phyloP scores from a whole-genome alignment of 495 filamentous ascomycete species.

The Penicillium diatomitis region DNA sequence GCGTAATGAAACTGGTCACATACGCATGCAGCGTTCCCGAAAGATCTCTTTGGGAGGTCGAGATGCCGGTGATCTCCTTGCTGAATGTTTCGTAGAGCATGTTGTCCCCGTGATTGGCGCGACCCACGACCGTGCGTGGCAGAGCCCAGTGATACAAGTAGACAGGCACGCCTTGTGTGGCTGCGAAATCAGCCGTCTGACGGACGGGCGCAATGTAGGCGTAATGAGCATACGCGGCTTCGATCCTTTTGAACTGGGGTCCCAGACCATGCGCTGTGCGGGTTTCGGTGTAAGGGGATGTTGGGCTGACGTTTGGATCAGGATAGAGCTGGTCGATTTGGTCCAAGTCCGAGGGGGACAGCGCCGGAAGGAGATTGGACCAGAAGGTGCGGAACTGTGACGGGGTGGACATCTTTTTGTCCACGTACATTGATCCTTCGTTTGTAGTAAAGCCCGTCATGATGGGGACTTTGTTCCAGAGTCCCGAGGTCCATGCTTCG shows the following conservation, averaged over 20 bases:
- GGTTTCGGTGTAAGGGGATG: slow-evolving; percentile 31
- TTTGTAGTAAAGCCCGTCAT: slow-evolving; percentile 59
- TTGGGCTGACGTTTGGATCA: slow-evolving; percentile 32
- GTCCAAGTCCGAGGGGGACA: slow-evolving; percentile 37
- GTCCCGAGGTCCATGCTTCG: slow-evolving; percentile 41
- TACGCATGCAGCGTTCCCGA: slow-evolving; percentile 46
- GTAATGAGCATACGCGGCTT: slow-evolving; percentile 57
- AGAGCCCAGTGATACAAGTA: slow-evolving; percentile 54
- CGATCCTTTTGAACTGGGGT: slow-evolving; percentile 47
- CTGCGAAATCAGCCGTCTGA: slow-evolving; percentile 47
- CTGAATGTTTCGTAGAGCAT: slow-evolving; percentile 48
- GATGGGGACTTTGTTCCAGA: slow-evolving; percentile 50
- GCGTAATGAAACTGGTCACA: slow-evolving; percentile 46
- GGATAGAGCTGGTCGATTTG: slow-evolving; percentile 48
- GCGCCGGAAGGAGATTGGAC: slow-evolving; percentile 42
- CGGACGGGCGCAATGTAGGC: slow-evolving; percentile 58
- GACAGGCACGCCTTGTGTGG: slow-evolving; percentile 30
- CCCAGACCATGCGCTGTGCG: slow-evolving; percentile 33
- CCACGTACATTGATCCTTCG: slow-evolving; percentile 54
- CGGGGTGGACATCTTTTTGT: slow-evolving; percentile 30
- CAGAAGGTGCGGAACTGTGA: slow-evolving; percentile 48
- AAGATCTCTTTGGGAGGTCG: slow-evolving; percentile 36
- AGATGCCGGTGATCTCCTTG: slow-evolving; percentile 25
- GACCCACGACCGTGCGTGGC: slow-evolving; percentile 32
- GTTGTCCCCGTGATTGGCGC: slow-evolving; percentile 54